Conservation (phyloP, 495 filamentous ascomycete species). For the Polyplosphaeria fusca region DNA sequence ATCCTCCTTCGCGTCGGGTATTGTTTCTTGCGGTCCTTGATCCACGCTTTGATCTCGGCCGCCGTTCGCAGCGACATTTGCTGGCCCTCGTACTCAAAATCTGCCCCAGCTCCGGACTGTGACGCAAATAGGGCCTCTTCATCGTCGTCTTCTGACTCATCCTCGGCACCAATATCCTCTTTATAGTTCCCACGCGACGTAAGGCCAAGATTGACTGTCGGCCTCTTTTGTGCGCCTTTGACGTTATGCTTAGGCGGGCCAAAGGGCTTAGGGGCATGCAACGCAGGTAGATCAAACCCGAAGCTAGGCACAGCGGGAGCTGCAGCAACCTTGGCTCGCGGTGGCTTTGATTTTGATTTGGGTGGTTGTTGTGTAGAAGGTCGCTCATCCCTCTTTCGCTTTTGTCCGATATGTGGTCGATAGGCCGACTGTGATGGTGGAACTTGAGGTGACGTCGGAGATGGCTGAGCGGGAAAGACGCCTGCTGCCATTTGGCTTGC, state of each 20-base stretch:
- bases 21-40: constrained; percentile 71
- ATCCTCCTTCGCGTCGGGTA: constrained; percentile 71
- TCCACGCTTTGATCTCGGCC: constrained; percentile 74
- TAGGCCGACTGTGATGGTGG: background rate
- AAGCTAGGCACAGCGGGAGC: constrained; percentile 61
- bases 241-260: constrained; percentile 45
- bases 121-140: constrained; percentile 46
- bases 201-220: constrained; percentile 73
- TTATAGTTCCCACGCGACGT: constrained; percentile 60
- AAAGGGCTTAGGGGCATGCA: constrained; percentile 42
- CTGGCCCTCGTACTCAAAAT: constrained; percentile 40
- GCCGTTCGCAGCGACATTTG: constrained; percentile 48
- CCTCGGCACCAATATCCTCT: constrained; percentile 69
- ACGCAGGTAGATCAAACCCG: constrained; percentile 56
- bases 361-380: background rate
- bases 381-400: constrained; percentile 13
- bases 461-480: background rate
- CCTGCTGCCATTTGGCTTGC: constrained; percentile 3
- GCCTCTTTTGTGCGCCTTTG: constrained; percentile 67
- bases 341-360: constrained; percentile 13
- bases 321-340: constrained; percentile 37
- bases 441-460: too few species aligned
- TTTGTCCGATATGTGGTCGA: background rate
- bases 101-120: background rate
- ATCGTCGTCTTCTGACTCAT: constrained; percentile 72